Base-by-base conservation (phyloP, 768 basidiomycete species). In the Boletus reticulatus region DNA sequence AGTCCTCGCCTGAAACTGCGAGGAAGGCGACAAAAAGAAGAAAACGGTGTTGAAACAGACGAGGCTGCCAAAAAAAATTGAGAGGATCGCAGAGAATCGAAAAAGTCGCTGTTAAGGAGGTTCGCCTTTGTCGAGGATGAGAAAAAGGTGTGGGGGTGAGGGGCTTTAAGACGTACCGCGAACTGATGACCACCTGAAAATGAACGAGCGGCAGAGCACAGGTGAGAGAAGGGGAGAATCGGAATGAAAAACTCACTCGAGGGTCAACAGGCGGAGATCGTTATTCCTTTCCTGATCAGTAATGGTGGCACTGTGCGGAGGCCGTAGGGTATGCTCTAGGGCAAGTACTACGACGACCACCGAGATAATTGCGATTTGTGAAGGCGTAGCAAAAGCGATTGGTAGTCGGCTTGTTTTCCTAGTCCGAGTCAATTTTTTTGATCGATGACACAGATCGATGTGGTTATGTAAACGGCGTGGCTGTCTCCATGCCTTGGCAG, bases 251-350 rank as follows among this genome's bases (percentile, higher is more conserved):
- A 70, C 87, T 62, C 58, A 90, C 89, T 82, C 82, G 71, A 85
- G 83, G 85, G 85, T 85, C 86, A 89, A 73, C 71, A 88, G 79
- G 80, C 88, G 88, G 72, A 90, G 85, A 78, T 90, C 88, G 73
- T 74, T 80, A 76, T 89, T 88, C 77, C 84, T 82, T 79, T 78
- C 75, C 71, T 88, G 85, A 82, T 83, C 83, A 83, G 82, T 78
- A 87, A 88, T 89, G 71, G 68, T 89, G 83, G 73, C 70, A 56
- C 62, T 67, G 50, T 27, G 50, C 56, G 74, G 48, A 68, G 63
- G 79, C 75, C 80, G 74, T 62, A 57, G 68, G 47, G 53, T 47
- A 50, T 48, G 52, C 50, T 57, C 58, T 57, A 56, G 56, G 56
- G 56, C 63, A 59, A 55, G 52, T 61, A 48, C 52, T 36, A 43